phyloP scores from a whole-genome alignment of 148 eudicot genomes.

The Oxyria digyna region DNA sequence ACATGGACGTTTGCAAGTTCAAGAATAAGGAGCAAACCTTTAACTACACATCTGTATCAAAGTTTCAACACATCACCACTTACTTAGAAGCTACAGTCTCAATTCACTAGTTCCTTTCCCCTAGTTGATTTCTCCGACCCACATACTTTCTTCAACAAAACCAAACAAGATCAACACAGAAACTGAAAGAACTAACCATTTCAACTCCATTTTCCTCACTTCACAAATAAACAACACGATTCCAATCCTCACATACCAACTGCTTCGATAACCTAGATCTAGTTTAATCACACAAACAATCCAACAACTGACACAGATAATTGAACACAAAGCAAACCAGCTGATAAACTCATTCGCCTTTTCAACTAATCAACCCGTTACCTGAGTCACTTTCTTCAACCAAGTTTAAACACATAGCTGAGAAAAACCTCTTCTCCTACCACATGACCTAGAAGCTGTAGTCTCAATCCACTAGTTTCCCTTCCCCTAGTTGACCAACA shows the following conservation, averaged over 20 bases:
- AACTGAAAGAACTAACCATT: conserved; percentile 1
- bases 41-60: background rate
- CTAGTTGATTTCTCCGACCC: background rate
- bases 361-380: background rate
- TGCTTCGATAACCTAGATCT: background rate
- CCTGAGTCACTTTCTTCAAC: background rate
- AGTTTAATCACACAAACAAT: background rate
- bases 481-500: too few relatives aligned
- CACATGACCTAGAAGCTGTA: background rate
- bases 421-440: too few relatives aligned
- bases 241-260: background rate
- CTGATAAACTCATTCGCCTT: background rate
- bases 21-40: background rate
- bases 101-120: background rate
- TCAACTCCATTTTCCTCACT: background rate
- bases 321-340: background rate
- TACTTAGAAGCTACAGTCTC: background rate
- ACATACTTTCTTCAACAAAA: background rate
- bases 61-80: background rate
- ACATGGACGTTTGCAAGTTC: background rate
- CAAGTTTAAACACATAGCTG: background rate
- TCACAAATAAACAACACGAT: background rate
- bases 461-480: background rate
- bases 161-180: background rate
- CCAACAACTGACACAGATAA: background rate